Percentiles rank a stretch among this genome's conserved stretches.
phyloP scores from a whole-genome alignment of 108 stramenopile genomes.

The Chaetoceros tenuissimus region DNA sequence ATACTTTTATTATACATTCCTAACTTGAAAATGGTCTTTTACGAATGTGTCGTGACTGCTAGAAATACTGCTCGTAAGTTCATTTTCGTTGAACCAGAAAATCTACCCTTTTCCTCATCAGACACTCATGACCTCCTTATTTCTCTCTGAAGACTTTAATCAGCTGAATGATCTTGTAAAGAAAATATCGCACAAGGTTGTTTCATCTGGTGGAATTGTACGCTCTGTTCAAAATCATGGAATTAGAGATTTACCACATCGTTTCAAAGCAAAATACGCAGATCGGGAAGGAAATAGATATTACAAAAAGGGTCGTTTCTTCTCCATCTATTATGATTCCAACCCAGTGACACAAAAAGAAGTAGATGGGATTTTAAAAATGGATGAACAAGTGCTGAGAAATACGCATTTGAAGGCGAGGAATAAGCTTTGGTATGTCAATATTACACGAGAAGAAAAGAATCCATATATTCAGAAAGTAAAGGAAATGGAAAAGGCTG shows the following conservation, averaged over 20 bases:
- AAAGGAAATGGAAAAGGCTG: constrained; percentile 4
- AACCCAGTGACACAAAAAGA: constrained; percentile 49
- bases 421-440: constrained; percentile 59
- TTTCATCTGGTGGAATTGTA: constrained; percentile 74
- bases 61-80: constrained; percentile 77
- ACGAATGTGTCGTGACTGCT: constrained; percentile 69
- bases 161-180: constrained; percentile 55
- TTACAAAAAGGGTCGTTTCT: constrained; percentile 76
- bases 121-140: too few species aligned
- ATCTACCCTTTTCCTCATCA: too few species aligned
- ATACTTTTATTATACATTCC: too few species aligned
- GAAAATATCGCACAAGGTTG: constrained; percentile 63
- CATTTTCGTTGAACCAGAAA: too few species aligned
- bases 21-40: constrained; percentile 70
- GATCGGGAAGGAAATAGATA: constrained; percentile 72
- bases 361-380: constrained; percentile 50
- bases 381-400: constrained; percentile 69
- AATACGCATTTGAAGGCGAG: constrained; percentile 65
- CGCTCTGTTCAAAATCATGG: constrained; percentile 83
- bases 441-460: constrained; percentile 58
- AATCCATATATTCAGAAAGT: constrained; percentile 69
- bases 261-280: constrained; percentile 73
- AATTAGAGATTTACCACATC: constrained; percentile 72
- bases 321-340: constrained; percentile 74
- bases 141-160: constrained; percentile 53